Base-by-base conservation (phyloP, 2,329 filamentous ascomycete genomes). In the Botrytis hyacinthi region DNA sequence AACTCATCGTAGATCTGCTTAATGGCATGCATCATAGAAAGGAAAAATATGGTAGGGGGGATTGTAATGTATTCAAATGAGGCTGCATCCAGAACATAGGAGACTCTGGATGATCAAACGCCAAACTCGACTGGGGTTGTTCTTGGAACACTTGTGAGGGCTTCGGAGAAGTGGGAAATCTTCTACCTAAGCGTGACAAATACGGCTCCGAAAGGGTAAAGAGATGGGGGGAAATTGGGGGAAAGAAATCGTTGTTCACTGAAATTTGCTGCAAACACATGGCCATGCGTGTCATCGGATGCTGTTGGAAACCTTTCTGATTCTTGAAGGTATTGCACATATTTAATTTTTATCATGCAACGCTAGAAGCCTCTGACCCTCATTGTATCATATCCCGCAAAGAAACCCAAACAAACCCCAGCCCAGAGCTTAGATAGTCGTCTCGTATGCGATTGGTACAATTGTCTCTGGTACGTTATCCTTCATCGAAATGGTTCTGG, bases 361-460 rank as follows among this genome's bases (percentile, higher is more conserved):
- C 76, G 78, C 80, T 79, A 78, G 48, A 78, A 75, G 71, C 74
- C 78, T 76, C 75, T 75, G 76, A 72, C 72, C 75, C 74, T 60
- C 72, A 73, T 77, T 76, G 75, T 78, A 77, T 78, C 73, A 75
- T 76, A 77, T 75, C 77, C 79, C 76, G 76, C 77, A 80, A 79
- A 80, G 75, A 79, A 80, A 80, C 78, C 78, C 77, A 79, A 78
- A 76, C 72, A 76, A 80, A 78, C 75, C 73, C 76, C 76, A 72
- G 73, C 74, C 62, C 70, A 76, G 76, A 76, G 78, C 76, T 78
- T 96, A 99, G 86, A 99, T 98, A 83, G 93, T 95, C 82, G 96
- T 99, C 90, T 98, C 96, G 91, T 98, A 99, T 82, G 96, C 87
- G 81, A 98, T 89, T 81, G 95, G 94, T 77, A 91, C 90, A 82